Conservation (phyloP, 1,284 basidiomycete genomes). For the Ganoderma leucocontextum region DNA sequence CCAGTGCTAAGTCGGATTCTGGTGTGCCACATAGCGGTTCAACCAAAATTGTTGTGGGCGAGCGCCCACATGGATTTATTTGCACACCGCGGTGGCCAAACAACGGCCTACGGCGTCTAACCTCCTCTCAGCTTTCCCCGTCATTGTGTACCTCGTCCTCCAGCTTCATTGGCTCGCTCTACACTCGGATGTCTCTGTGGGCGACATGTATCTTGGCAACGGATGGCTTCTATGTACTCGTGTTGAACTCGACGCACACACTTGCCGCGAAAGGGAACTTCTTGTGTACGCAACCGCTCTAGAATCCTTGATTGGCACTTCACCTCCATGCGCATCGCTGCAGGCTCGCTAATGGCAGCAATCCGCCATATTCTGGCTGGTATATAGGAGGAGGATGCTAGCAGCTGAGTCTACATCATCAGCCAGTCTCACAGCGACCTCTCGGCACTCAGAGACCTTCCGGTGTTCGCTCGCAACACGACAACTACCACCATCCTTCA, state of each 20-base stretch:
- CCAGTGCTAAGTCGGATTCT: no score
- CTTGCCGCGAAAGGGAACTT: constrained; percentile 2
- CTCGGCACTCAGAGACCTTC: not conserved
- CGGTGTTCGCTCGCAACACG: constrained; percentile 12
- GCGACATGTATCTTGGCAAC: constrained; percentile 8
- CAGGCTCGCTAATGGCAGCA: not conserved
- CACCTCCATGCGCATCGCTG: not conserved
- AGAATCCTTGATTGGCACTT: constrained; percentile 3
- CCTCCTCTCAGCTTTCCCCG: not conserved
- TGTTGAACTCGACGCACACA: not conserved
- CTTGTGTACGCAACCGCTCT: constrained; percentile 4
- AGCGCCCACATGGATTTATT: not conserved
- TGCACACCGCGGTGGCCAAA: not conserved
- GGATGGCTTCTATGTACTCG: not conserved
- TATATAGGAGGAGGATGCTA: constrained; percentile 1
- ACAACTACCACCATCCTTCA: not conserved
- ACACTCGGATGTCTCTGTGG: not conserved
- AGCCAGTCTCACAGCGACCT: constrained; percentile 13
- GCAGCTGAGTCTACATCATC: constrained; percentile 13
- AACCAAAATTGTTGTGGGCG: not conserved
- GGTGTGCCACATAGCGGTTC: not conserved
- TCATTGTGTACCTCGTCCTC: constrained; percentile 7
- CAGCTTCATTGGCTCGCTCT: constrained; percentile 9
- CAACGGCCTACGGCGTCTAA: not conserved
- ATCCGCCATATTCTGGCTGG: not conserved